Base-by-base conservation (phyloP, 2,329 filamentous ascomycete genomes). In the Xylaria sp. region DNA sequence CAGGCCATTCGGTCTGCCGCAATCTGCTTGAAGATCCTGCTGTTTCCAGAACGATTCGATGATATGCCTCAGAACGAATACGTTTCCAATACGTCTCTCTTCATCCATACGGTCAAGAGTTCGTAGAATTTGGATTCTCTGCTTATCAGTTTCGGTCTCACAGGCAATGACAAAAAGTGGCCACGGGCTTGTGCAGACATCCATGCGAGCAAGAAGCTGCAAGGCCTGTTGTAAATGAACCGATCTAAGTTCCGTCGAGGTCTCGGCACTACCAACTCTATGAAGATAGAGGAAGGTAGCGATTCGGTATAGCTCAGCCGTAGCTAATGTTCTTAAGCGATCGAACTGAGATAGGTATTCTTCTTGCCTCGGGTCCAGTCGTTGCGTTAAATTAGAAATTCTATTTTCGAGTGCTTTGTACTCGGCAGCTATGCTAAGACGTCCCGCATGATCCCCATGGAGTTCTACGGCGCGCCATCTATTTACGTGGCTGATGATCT, bases 231-330 rank as follows among this genome's bases (percentile, higher is more conserved):
- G 66, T 5, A 83, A 67, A 56, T 78, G 77, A 2, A 73, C 34
- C 3, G 77, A 72, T 39, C 74, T 76, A 23, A 78, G 63, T 41
- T 82, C 72, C 50, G 71, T 71, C 39, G 70, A 72, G 46, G 73
- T 67, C 31, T 73, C 73, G 39, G 69, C 70, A 58, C 76, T 76
- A 60, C 73, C 74, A 20, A 77, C 75, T 61, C 78, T 75, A 55
- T 78, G 77, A 23, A 81, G 72, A 63, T 86, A 86, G 0, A 86
- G 78, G 41, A 83, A 78, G 1, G 84, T 79, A 0, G 83, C 85
- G 23, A 86, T 79, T 6, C 84, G 82, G 69, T 86, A 87, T n/a
- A 86, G 80, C 74, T 86, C 84, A 10, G 85, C 84, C 3, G 85
- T 86, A 48, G 80, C 78, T 56, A 76, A 78, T 72, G 82, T 77